Conservation (phyloP, 1,284 basidiomycete genomes). For the Sanguinoderma infundibulare region DNA sequence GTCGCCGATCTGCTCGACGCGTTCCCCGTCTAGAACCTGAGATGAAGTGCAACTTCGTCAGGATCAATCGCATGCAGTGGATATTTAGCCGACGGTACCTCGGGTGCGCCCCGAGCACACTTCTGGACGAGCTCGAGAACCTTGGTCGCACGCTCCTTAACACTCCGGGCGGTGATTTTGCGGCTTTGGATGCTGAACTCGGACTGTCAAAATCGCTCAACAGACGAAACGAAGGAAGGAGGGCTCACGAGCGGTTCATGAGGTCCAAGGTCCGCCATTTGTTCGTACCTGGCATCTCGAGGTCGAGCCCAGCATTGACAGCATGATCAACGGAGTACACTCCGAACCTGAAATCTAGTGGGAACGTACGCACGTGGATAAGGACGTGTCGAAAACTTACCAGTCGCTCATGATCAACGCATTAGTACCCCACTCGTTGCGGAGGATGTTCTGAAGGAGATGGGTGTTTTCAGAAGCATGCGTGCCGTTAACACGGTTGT, state of each 20-base stretch:
- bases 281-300: constrained; percentile 80
- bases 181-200: constrained; percentile 50
- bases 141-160: constrained; percentile 70
- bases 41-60: background rate
- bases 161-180: constrained; percentile 66
- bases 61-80: too few relatives aligned
- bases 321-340: constrained; percentile 68
- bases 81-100: constrained; percentile 51
- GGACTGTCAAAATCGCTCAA: background rate
- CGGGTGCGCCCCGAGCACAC: constrained; percentile 63
- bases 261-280: constrained; percentile 72
- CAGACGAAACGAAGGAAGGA: background rate
- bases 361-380: background rate
- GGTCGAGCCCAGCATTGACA: constrained; percentile 77
- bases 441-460: constrained; percentile 67
- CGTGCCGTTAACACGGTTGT: constrained; percentile 72
- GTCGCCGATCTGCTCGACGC: constrained; percentile 62
- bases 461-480: constrained; percentile 72
- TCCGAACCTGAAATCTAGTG: constrained; percentile 53
- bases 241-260: constrained; percentile 55
- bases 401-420: constrained; percentile 82
- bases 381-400: constrained; percentile 39
- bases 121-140: constrained; percentile 70
- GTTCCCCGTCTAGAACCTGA: constrained; percentile 71
- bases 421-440: constrained; percentile 78